A percentile compares a stretch with the other conserved stretches of the same genome.
phyloP scores from a whole-genome alignment of 257 asterid genomes.

The Forsythia suspensa region DNA sequence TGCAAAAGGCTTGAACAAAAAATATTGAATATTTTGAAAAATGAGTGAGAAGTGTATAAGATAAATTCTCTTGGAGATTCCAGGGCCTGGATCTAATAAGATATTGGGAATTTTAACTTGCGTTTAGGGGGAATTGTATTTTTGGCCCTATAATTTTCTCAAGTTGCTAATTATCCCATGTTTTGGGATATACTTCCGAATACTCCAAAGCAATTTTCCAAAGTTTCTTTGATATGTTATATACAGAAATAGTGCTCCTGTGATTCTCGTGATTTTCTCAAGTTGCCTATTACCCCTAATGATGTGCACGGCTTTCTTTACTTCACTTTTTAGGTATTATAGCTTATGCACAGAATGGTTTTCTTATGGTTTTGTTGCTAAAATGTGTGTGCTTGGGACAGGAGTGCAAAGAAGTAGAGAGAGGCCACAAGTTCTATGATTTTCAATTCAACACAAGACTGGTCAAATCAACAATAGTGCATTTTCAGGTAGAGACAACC shows the following conservation, averaged over 20 bases:
- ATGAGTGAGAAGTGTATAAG: not conserved
- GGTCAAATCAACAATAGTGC: constrained; percentile 88
- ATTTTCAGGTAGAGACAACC: constrained; percentile 78
- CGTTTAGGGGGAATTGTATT: not conserved
- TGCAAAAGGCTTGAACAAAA: not conserved
- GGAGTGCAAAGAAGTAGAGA: constrained; percentile 81
- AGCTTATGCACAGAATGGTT: not conserved
- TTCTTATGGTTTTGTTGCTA: constrained; percentile 16
- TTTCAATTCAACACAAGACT: constrained; percentile 92
- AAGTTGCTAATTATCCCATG: not conserved
- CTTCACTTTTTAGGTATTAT: not conserved
- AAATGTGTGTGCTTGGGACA: constrained; percentile 25
- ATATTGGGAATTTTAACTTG: not conserved
- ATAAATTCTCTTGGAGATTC: not conserved
- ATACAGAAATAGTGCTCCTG: not conserved
- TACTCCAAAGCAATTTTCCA: not conserved
- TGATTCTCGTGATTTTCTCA: not conserved
- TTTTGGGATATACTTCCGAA: not conserved
- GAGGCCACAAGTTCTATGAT: constrained; percentile 68
- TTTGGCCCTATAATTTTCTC: not conserved
- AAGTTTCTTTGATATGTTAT: not conserved
- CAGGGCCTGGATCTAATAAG: not conserved
- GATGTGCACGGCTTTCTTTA: not conserved
- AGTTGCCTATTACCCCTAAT: not conserved
- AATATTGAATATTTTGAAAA: not conserved